A percentile compares a stretch with the other conserved stretches of the same genome.
Evolutionary conservation across 2,329 filamentous ascomycete genomes (phyloP).

Genomic region (Botryotinia convoluta): DNA sequence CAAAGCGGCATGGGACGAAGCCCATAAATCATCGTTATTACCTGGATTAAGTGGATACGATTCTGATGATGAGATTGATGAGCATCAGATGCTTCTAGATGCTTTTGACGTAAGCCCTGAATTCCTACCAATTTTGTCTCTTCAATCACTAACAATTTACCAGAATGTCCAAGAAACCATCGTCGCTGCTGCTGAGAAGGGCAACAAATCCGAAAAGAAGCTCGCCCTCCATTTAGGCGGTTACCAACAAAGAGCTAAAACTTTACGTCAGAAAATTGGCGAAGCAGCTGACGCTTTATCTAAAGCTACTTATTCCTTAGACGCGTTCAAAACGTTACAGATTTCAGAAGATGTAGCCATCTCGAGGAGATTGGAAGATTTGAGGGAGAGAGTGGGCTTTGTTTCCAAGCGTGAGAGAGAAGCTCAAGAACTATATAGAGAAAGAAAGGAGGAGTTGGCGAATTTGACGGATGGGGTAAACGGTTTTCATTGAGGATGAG

Average conservation of each 20-base stretch:
- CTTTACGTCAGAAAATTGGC: constrained; percentile 72
- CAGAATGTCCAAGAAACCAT: constrained; percentile 72
- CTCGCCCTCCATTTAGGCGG: constrained; percentile 83
- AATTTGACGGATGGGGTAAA: constrained; percentile 45
- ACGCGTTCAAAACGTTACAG: constrained; percentile 72
- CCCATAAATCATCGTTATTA: constrained; percentile 57
- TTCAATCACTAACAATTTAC: constrained; percentile 25
- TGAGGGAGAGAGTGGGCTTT: constrained; percentile 81
- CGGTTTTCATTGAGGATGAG: constrained; percentile 20
- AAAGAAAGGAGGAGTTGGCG: constrained; percentile 73
- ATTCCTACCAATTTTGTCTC: constrained; percentile 1
- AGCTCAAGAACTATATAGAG: constrained; percentile 82
- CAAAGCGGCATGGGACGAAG: constrained; percentile 52
- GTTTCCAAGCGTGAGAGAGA: constrained; percentile 81
- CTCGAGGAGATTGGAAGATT: constrained; percentile 64
- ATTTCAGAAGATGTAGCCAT: constrained; percentile 79
- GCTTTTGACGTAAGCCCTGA: constrained; percentile 67
- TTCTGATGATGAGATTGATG: constrained; percentile 62
- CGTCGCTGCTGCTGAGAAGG: constrained; percentile 70
- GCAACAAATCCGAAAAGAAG: constrained; percentile 91
- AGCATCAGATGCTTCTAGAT: constrained; percentile 41
- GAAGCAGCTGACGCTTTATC: constrained; percentile 73
- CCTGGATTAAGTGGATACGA: constrained; percentile 79
- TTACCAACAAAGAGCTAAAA: constrained; percentile 82
- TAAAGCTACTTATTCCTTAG: constrained; percentile 68